A percentile compares a stretch with the other conserved stretches of the same genome.
Conservation (phyloP, 2,329 filamentous ascomycete species). For the Paecilomyces fulvus region DNA sequence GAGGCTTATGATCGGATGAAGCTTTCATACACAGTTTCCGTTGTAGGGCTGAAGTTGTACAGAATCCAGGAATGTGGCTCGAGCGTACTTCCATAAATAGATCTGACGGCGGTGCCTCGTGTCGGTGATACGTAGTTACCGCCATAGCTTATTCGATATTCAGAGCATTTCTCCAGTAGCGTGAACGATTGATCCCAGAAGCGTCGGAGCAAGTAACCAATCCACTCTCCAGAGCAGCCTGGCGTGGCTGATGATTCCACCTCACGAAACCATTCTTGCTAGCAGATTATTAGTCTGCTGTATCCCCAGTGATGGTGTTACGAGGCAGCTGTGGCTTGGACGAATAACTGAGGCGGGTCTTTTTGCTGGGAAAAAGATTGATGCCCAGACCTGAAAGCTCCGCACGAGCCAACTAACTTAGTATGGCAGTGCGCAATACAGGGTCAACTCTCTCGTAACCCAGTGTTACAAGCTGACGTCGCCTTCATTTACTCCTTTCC, state of each 20-base stretch:
- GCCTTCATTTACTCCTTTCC: neutral
- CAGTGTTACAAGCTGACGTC: neutral
- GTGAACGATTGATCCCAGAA: neutral
- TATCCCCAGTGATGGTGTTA: neutral
- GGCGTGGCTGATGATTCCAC: neutral
- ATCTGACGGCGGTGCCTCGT: neutral
- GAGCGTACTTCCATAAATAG: neutral
- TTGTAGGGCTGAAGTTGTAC: neutral
- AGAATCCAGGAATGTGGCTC: neutral
- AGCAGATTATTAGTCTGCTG: neutral
- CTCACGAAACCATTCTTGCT: neutral
- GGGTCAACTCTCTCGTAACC: neutral
- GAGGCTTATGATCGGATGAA: too few relatives aligned
- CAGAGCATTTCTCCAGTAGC: neutral
- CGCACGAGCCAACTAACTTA: neutral
- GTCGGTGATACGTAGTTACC: neutral
- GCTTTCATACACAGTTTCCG: neutral
- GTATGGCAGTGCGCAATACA: neutral
- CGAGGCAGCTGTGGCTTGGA: neutral
- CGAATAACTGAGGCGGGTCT: neutral
- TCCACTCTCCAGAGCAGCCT: neutral
- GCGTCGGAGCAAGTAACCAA: neutral
- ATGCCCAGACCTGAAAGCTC: neutral
- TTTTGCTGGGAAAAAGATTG: neutral
- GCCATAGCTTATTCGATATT: neutral